Evolutionary conservation across 2,329 filamentous ascomycete species (phyloP).

Genomic region (Rosellinia necatrix): DNA sequence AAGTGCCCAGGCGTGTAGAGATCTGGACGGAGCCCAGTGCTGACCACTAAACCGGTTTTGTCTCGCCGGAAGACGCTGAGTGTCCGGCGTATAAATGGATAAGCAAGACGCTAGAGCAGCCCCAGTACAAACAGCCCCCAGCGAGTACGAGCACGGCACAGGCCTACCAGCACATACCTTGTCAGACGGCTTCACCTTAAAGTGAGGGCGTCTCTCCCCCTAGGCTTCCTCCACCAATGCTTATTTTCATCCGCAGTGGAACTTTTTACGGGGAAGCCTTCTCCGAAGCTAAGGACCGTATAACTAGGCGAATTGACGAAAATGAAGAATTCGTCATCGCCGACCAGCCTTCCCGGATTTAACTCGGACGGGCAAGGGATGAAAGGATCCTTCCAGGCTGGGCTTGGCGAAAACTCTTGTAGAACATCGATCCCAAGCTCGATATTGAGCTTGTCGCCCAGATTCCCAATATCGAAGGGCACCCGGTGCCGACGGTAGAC

Average conservation of each 20-base stretch:
- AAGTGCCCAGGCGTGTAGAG: no score
- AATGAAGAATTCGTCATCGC: constrained; percentile 39
- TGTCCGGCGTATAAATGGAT: not conserved
- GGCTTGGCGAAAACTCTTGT: constrained; percentile 23
- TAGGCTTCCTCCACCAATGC: constrained; percentile 24
- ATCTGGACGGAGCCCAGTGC: not conserved
- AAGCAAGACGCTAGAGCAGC: not conserved
- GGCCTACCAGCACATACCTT: no score
- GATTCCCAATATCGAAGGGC: constrained; percentile 5
- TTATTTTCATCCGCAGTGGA: constrained; percentile 5
- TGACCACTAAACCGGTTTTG: constrained; percentile 23
- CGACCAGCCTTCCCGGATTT: constrained; percentile 26
- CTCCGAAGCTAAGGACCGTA: constrained; percentile 35
- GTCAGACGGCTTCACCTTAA: constrained; percentile 1
- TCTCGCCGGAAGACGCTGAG: constrained; percentile 22
- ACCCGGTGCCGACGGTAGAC: constrained; percentile 22
- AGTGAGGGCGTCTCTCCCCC: not conserved
- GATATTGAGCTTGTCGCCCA: constrained; percentile 18
- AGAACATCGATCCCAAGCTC: constrained; percentile 23
- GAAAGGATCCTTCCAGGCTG: constrained; percentile 18
- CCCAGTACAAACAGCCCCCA: not conserved
- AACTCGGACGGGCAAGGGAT: constrained; percentile 16
- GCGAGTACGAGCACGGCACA: not conserved
- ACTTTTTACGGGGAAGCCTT: constrained; percentile 29
- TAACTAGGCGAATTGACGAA: constrained; percentile 36